A percentile compares a stretch with the other conserved stretches of the same genome.
Conservation (phyloP, 768 basidiomycete genomes). For the Psilocybe subaeruginosa region DNA sequence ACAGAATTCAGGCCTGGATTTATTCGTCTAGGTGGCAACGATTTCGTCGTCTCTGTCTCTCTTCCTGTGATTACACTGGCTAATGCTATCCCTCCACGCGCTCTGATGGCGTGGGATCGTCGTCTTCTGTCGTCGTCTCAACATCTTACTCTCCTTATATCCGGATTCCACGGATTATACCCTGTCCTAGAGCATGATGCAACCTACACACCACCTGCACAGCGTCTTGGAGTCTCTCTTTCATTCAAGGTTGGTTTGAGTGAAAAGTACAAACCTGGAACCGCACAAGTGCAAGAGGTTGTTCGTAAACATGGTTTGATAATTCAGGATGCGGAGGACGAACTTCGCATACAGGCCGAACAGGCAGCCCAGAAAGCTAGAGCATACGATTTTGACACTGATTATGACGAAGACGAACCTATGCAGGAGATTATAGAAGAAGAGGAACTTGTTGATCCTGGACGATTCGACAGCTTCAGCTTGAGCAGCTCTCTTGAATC, state of each 20-base stretch:
- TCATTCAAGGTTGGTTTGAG: slow-evolving; percentile 69
- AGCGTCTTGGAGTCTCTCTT: slow-evolving; percentile 36
- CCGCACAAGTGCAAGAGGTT: slow-evolving; percentile 48
- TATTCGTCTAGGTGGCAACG: slow-evolving; percentile 50
- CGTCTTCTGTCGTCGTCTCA: slow-evolving; percentile 58
- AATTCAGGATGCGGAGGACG: slow-evolving; percentile 44
- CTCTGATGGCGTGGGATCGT: slow-evolving; percentile 76
- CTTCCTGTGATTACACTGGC: slow-evolving; percentile 56
- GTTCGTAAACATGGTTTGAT: slow-evolving; percentile 54
- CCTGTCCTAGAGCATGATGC: slow-evolving; percentile 53
- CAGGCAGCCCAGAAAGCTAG: slow-evolving; percentile 31
- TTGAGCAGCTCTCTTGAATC: slow-evolving; percentile 66
- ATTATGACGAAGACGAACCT: slow-evolving; percentile 26
- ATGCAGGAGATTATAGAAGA: slow-evolving; percentile 25
- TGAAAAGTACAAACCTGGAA: slow-evolving; percentile 59
- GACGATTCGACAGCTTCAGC: slow-evolving; percentile 61
- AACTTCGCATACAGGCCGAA: slow-evolving; percentile 35
- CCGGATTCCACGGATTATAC: slow-evolving; percentile 54
- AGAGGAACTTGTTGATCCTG: slow-evolving; percentile 37
- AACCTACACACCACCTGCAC: slow-evolving; percentile 35
- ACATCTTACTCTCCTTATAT: slow-evolving; percentile 67
- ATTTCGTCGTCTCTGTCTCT: slow-evolving; percentile 59
- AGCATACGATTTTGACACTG: slow-evolving; percentile 29
- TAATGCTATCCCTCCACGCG: slow-evolving; percentile 58
- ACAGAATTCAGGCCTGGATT: slow-evolving; percentile 63